Base-by-base conservation (phyloP, 495 filamentous ascomycete species). In the Hypoxylon fuscum region DNA sequence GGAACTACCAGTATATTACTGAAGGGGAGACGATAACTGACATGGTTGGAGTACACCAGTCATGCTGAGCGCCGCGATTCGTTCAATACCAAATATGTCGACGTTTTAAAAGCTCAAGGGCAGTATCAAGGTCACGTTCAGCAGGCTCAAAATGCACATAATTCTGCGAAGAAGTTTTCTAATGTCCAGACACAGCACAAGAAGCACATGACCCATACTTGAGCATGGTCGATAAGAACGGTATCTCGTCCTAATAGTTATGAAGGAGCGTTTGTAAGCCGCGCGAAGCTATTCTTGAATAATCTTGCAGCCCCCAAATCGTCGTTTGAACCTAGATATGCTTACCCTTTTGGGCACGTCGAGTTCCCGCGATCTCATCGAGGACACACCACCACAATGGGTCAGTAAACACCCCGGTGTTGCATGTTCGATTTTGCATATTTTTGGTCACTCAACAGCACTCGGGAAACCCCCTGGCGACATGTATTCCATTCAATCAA, bases 1-100 rank as follows among this genome's bases (percentile, higher is more conserved):
- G 32, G 32, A 35, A 35, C 32, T 35, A 35, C 32, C 32, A 35
- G 32, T 35, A 35, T 35, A 35, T 35, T 35, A 35, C 11, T 35
- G 32, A 5, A 35, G 11, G 12, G 32, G 32, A 35, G 32, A 35
- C 32, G 32, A 35, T 35, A 35, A 35, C 32, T 35, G 32, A 35
- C 32, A 5, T 35, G 32, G 32, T 35, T 35, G 32, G 32, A 35
- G 25, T 35, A 35, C 11, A 35, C 32, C 32, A 35, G 32, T 35
- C 32, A 35, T 10, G 32, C 32, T 10, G 32, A 35, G 32, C 32
- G 32, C 32, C 32, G 32, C 32, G 32, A 35, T 35, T 35, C 32
- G 32, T 35, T 35, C 32, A 35, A 35, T 35, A 35, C 32, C 32
- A 35, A 35, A 35, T 35, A 35, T 35, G 32, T 35, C 32, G 32